Evolutionary conservation across 805 yeast species (phyloP), one percentile per base, ranked within the genome.

Genomic region (Yamadazyma olivae): DNA sequence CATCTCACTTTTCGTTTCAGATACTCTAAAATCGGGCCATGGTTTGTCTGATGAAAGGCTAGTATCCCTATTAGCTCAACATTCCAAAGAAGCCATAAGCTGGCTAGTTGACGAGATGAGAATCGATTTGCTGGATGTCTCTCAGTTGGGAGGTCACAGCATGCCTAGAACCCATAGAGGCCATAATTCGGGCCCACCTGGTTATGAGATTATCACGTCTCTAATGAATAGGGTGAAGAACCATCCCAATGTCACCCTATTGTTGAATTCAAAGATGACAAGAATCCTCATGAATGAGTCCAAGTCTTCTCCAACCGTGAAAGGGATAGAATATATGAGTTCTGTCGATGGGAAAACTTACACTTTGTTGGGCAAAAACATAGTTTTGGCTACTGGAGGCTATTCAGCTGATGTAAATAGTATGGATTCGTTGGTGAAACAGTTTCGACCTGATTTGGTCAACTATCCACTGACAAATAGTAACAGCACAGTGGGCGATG

Each of bases 311-410:
- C 15, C 8, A 6, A 7, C 14, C 17, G 71, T 76, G 3, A 38
- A 51, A 1, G 77, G 77, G 6, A 59, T 78, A 3, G 64, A 64
- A 18, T 74, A 70, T 43, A n/a, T 13, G 15, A 25, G 17, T n/a
- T 43, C 50, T 8, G 10, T 12, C 4, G 35, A 36, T 6, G 39
- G 39, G 3, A 23, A 31, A 4, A 26, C 32, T 14, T 29, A 36
- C 32, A 18, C 18, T 2, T 14, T 46, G 18, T 25, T 19, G 8
- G 43, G 51, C 8, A 35, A 40, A 33, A 31, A 43, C 64, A 65
- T 78, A 1, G 66, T 78, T 1, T 56, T 78, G 30, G 78, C 81
- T 20, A 75, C 83, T 5, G 84, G 84, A 30, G 84, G 84, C 4
- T 77, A 62, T 48, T 70, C 77, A 3, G 71, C 67, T 3, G 71